phyloP scores from a whole-genome alignment of 2,329 filamentous ascomycete species.

The Coniochaeta sp. region DNA sequence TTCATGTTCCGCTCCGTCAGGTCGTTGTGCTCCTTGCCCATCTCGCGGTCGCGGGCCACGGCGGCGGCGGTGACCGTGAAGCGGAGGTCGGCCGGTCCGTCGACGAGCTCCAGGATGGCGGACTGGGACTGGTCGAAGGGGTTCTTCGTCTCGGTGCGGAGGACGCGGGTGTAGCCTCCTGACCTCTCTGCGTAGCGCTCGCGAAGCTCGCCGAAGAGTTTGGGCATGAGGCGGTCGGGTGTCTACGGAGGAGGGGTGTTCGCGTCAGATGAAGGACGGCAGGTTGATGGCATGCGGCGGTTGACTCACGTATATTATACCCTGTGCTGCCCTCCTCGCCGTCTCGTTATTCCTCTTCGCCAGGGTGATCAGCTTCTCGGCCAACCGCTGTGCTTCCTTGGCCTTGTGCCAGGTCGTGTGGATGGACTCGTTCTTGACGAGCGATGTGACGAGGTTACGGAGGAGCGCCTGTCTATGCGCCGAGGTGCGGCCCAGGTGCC shows the following conservation, averaged over 20 bases:
- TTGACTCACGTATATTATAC: constrained; percentile 74
- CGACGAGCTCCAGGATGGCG: constrained; percentile 90
- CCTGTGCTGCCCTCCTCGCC: constrained; percentile 64
- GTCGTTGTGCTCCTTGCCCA: constrained; percentile 55
- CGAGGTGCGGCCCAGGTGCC: constrained; percentile 78
- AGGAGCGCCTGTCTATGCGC: constrained; percentile 87
- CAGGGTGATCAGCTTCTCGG: constrained; percentile 89
- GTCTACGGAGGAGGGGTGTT: constrained; percentile 37
- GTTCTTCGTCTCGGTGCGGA: constrained; percentile 84
- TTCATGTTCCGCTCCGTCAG: constrained; percentile 71
- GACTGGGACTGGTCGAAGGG: constrained; percentile 77
- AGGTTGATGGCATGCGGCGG: too few species aligned
- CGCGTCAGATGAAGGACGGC: too few species aligned
- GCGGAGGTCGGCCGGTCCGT: constrained; percentile 87
- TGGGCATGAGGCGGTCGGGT: constrained; percentile 65
- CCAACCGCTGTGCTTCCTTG: constrained; percentile 89
- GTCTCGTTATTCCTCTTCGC: constrained; percentile 91
- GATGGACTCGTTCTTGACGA: constrained; percentile 90
- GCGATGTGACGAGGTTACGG: constrained; percentile 90
- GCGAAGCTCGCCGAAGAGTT: constrained; percentile 79
- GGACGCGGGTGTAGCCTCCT: constrained; percentile 91
- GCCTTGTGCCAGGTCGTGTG: constrained; percentile 94
- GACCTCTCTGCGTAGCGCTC: constrained; percentile 71
- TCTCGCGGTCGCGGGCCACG: constrained; percentile 56
- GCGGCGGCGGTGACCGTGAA: constrained; percentile 90